A percentile compares a stretch with the other conserved stretches of the same genome.
Conservation (phyloP, 2,329 filamentous ascomycete species). For the Sphaerulina populicola region DNA sequence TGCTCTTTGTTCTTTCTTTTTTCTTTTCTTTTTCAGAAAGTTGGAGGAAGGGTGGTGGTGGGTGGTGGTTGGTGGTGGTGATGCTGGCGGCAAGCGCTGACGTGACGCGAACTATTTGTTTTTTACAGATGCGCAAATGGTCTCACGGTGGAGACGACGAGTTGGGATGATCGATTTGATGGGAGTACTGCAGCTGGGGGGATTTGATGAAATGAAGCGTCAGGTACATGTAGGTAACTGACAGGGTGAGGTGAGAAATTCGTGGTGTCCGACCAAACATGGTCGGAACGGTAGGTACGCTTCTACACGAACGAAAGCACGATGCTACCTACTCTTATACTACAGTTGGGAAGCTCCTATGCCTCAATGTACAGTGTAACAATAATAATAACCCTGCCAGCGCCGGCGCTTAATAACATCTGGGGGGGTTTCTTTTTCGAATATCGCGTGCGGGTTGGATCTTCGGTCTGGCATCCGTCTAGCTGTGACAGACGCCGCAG, state of each 20-base stretch:
- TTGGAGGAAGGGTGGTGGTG: neutral
- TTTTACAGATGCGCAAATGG: conserved; percentile 44
- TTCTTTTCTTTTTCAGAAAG: neutral
- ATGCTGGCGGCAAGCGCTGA: neutral
- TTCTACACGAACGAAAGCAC: neutral
- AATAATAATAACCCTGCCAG: conserved; percentile 7
- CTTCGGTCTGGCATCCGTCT: no score
- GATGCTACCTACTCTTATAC: neutral
- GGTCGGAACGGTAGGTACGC: neutral
- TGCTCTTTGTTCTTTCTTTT: no score
- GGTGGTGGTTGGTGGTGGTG: no score
- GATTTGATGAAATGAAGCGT: no score
- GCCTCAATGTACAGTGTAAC: neutral
- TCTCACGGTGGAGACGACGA: conserved; percentile 54
- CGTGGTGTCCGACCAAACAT: neutral
- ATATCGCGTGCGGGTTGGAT: no score
- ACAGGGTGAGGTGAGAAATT: neutral
- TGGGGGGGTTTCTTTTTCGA: no score
- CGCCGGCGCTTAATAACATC: conserved; percentile 1
- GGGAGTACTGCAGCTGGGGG: conserved; percentile 7
- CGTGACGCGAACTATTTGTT: neutral
- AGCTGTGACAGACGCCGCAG: no score
- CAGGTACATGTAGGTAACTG: neutral
- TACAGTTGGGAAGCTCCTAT: neutral
- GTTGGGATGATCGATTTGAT: conserved; percentile 45